phyloP scores from a whole-genome alignment of 2,329 filamentous ascomycete genomes.

The Lachnellula suecica region DNA sequence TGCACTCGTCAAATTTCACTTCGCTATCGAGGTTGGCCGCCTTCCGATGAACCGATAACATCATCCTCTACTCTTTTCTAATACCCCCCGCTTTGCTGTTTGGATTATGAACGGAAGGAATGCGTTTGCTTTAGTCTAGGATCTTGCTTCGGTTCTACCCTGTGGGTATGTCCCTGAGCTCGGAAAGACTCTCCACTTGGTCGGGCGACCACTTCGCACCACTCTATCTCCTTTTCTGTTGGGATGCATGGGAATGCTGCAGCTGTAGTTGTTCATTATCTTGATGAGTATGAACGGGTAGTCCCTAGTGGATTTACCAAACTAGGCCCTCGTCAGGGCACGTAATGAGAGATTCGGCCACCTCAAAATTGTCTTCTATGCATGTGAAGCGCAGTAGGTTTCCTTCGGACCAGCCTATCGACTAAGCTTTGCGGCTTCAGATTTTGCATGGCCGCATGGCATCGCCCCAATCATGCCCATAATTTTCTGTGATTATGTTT shows the following conservation, averaged over 20 bases:
- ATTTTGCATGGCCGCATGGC: too few relatives aligned
- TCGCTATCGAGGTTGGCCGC: slow-evolving; percentile 46
- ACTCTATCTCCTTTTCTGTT: slow-evolving; percentile 33
- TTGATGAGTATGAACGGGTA: slow-evolving; percentile 31
- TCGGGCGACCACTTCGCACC: slow-evolving; percentile 33
- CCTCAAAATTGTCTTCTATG: slow-evolving; percentile 23
- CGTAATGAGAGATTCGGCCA: slow-evolving; percentile 37
- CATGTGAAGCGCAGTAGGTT: too few relatives aligned
- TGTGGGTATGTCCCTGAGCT: slow-evolving; percentile 17
- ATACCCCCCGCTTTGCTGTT: slow-evolving; percentile 35
- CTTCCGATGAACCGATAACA: slow-evolving; percentile 40
- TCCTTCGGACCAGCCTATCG: too few relatives aligned
- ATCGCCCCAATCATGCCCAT: too few relatives aligned
- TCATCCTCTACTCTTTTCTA: slow-evolving; percentile 37
- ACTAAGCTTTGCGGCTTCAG: too few relatives aligned
- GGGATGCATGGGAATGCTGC: slow-evolving; percentile 34
- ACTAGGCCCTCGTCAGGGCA: slow-evolving; percentile 32
- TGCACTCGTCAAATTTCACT: slow-evolving; percentile 33
- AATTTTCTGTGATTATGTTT: too few relatives aligned
- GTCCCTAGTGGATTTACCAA: slow-evolving; percentile 30
- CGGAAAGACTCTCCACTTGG: slow-evolving; percentile 26
- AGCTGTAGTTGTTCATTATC: slow-evolving; percentile 32
- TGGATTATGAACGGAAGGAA: slow-evolving; percentile 29
- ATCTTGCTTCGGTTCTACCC: slow-evolving; percentile 15
- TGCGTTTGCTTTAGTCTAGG: slow-evolving; percentile 31